phyloP scores from a whole-genome alignment of 768 basidiomycete genomes.

The Trametes maxima region DNA sequence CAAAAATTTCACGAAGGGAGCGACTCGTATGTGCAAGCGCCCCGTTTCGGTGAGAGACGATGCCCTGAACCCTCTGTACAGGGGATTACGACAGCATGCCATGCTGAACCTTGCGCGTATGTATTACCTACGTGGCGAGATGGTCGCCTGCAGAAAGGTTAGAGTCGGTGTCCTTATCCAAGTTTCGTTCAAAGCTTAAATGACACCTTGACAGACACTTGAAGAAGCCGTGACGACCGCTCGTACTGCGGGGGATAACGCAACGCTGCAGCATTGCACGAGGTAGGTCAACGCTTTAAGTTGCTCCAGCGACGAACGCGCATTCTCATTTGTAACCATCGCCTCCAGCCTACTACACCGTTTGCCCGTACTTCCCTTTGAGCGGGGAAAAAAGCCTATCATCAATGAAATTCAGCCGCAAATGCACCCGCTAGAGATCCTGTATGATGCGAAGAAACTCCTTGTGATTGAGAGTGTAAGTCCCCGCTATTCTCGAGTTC shows the following conservation, averaged over 20 bases:
- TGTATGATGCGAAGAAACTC: slow-evolving; percentile 79
- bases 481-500: neutral
- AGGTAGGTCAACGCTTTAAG: slow-evolving; percentile 45
- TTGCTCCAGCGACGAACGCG: neutral
- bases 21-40: slow-evolving; percentile 64
- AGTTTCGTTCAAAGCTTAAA: neutral
- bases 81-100: slow-evolving; percentile 79
- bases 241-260: slow-evolving; percentile 68
- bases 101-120: slow-evolving; percentile 75
- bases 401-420: slow-evolving; percentile 78
- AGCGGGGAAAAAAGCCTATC: slow-evolving; percentile 48
- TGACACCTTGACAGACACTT: slow-evolving; percentile 51
- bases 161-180: neutral
- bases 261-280: slow-evolving; percentile 78
- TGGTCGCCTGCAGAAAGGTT: slow-evolving; percentile 69
- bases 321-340: too few relatives aligned
- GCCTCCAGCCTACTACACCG: slow-evolving; percentile 68
- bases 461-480: slow-evolving; percentile 64
- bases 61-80: slow-evolving; percentile 31
- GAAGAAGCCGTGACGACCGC: slow-evolving; percentile 79
- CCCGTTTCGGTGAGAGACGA: too few relatives aligned
- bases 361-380: slow-evolving; percentile 49
- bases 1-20: slow-evolving; percentile 80
- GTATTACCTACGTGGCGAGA: slow-evolving; percentile 74
- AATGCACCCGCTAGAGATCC: slow-evolving; percentile 73